Evolutionary conservation across 2,329 filamentous ascomycete genomes (phyloP).

Genomic region (Thermothelomyces thermophilus): DNA sequence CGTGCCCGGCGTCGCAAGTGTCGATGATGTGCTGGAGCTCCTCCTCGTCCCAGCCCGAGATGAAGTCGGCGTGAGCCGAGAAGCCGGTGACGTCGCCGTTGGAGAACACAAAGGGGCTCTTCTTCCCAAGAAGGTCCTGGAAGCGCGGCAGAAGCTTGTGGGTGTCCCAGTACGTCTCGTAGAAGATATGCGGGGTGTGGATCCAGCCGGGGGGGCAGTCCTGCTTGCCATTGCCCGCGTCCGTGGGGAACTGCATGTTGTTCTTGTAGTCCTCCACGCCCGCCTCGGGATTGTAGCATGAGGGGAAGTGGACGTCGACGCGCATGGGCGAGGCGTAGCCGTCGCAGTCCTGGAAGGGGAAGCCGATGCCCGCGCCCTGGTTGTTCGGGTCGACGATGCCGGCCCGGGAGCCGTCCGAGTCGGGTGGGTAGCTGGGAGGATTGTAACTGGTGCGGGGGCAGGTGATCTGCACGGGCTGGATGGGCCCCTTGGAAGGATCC

Average conservation of each 20-base stretch:
- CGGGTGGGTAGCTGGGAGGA: constrained; percentile 45
- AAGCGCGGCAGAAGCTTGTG: constrained; percentile 43
- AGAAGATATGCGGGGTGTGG: constrained; percentile 52
- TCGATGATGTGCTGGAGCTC: constrained; percentile 62
- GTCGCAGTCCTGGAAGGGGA: constrained; percentile 65
- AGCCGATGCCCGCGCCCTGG: constrained; percentile 53
- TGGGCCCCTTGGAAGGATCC: constrained; percentile 44
- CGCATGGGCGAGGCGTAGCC: constrained; percentile 55
- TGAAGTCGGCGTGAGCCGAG: constrained; percentile 65
- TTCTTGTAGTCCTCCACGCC: constrained; percentile 53
- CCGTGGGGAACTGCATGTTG: constrained; percentile 60
- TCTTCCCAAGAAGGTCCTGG: constrained; percentile 46
- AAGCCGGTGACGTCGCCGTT: constrained; percentile 66
- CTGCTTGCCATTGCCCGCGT: constrained; percentile 37
- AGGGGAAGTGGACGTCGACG: constrained; percentile 64
- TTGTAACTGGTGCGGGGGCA: constrained; percentile 49
- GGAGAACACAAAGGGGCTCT: constrained; percentile 60
- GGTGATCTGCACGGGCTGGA: constrained; percentile 53
- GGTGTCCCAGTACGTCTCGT: constrained; percentile 56
- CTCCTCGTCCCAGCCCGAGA: constrained; percentile 63
- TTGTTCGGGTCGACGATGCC: constrained; percentile 51
- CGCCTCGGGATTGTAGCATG: constrained; percentile 62
- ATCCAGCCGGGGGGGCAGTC: constrained; percentile 50
- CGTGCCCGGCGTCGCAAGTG: constrained; percentile 54
- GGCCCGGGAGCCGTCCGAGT: constrained; percentile 48